Conservation (phyloP, 169 alveolate species). For the Ichthyophthirius multifiliis region DNA sequence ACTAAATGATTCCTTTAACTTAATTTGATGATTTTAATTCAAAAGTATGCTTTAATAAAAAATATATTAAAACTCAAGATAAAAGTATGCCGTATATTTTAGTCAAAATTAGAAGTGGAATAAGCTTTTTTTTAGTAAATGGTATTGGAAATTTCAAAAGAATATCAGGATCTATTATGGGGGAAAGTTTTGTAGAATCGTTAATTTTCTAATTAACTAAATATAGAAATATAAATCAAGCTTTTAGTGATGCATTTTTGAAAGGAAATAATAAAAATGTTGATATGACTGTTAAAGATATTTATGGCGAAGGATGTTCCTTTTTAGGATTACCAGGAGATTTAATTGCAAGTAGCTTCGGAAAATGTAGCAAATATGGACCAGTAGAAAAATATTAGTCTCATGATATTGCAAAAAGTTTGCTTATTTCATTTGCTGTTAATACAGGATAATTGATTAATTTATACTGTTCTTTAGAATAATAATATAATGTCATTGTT, state of each 20-base stretch:
- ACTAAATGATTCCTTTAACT: not conserved
- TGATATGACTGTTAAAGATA: constrained; percentile 41
- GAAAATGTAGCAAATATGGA: constrained; percentile 12
- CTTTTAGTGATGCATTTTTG: not conserved
- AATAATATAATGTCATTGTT: not conserved
- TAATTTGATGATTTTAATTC: not conserved
- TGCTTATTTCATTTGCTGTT: constrained; percentile 6
- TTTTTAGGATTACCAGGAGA: constrained; percentile 19
- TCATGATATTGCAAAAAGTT: constrained; percentile 21
- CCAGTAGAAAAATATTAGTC: not conserved
- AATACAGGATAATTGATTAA: constrained; percentile 22
- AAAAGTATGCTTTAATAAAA: not conserved
- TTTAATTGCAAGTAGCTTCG: constrained; percentile 22
- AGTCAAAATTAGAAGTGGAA: not conserved
- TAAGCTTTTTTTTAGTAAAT: not conserved
- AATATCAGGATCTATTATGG: not conserved
- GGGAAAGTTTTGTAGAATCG: constrained; percentile 3
- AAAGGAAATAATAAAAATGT: constrained; percentile 17
- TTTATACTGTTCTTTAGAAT: constrained; percentile 8
- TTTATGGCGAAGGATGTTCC: constrained; percentile 11
- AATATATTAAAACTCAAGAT: not conserved
- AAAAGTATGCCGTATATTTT: not conserved
- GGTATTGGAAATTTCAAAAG: not conserved
- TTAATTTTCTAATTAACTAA: not conserved
- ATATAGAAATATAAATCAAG: constrained; percentile 21